Percentiles rank a stretch among this genome's conserved stretches.
Conservation (phyloP, 345 rosid genomes). For the Lenwebbia sp. region DNA sequence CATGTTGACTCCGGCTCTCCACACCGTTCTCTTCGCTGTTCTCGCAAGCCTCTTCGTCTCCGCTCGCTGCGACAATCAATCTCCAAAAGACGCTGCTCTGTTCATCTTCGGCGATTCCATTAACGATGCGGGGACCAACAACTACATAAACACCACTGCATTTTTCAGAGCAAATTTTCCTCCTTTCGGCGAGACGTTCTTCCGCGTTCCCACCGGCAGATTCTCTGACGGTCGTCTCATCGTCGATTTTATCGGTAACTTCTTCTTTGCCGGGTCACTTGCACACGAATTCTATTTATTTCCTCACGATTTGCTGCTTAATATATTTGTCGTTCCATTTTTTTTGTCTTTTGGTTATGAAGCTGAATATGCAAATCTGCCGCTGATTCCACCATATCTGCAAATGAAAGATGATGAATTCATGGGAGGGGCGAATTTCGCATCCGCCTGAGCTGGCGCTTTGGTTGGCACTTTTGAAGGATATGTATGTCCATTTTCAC, state of each 20-base stretch:
- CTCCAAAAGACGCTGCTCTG: background rate
- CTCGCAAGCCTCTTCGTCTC: background rate
- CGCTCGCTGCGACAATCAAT: background rate
- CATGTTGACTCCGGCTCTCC: background rate
- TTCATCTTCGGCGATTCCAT: conserved; percentile 26
- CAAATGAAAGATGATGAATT: background rate
- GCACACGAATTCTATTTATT: background rate
- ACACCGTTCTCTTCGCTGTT: background rate
- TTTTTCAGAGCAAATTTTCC: conserved; percentile 7
- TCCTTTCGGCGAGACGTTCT: conserved; percentile 19
- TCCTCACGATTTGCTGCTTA: background rate
- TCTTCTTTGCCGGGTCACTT: background rate
- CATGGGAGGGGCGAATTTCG: conserved; percentile 29
- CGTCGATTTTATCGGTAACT: conserved; percentile 13
- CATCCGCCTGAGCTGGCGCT: conserved; percentile 46
- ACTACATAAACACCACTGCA: conserved; percentile 6
- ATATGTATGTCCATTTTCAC: background rate
- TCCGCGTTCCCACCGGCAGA: conserved; percentile 11
- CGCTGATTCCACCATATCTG: conserved; percentile 2
- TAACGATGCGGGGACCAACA: conserved; percentile 25
- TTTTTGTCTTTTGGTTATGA: background rate
- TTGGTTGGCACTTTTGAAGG: conserved; percentile 26
- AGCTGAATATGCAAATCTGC: conserved; percentile 7
- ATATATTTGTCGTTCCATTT: background rate
- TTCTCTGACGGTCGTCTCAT: conserved; percentile 10